Conservation (phyloP, 2,329 filamentous ascomycete genomes). For the Cladosporium austrohemisphaericum region DNA sequence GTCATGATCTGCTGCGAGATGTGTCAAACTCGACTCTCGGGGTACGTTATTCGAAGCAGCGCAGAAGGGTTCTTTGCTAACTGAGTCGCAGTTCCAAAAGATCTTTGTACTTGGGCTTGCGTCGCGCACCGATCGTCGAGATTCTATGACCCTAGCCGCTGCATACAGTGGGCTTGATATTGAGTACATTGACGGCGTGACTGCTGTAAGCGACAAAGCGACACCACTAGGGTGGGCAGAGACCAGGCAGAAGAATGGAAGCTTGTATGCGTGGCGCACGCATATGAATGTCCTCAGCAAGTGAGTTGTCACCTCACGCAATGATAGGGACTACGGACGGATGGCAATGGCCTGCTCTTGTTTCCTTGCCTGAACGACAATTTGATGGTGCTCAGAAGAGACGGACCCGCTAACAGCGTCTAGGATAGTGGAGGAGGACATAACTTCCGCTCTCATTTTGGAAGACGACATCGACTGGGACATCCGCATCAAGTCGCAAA, state of each 20-base stretch:
- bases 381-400: constrained; percentile 27
- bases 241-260: constrained; percentile 27
- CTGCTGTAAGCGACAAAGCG: constrained; percentile 29
- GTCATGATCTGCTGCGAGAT: constrained; percentile 29
- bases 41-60: not conserved
- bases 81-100: constrained; percentile 42
- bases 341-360: not conserved
- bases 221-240: constrained; percentile 32
- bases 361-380: not conserved
- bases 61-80: not conserved
- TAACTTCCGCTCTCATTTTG: constrained; percentile 40
- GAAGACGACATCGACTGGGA: constrained; percentile 48
- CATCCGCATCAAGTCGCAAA: constrained; percentile 40
- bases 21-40: constrained; percentile 7
- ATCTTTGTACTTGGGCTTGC: constrained; percentile 54
- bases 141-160: constrained; percentile 48
- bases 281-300: constrained; percentile 27
- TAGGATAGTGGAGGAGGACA: constrained; percentile 35
- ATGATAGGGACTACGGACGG: not conserved
- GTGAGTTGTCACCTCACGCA: constrained; percentile 15
- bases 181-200: constrained; percentile 47
- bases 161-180: constrained; percentile 45
- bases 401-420: constrained; percentile 21
- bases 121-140: constrained; percentile 49
- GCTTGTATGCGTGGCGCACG: constrained; percentile 24